These are phyloP conservation scores for Fusarium keratoplasticum DNA, from an alignment of 2,329 filamentous ascomycete genomes.

Conservation along the genomic window DNA sequence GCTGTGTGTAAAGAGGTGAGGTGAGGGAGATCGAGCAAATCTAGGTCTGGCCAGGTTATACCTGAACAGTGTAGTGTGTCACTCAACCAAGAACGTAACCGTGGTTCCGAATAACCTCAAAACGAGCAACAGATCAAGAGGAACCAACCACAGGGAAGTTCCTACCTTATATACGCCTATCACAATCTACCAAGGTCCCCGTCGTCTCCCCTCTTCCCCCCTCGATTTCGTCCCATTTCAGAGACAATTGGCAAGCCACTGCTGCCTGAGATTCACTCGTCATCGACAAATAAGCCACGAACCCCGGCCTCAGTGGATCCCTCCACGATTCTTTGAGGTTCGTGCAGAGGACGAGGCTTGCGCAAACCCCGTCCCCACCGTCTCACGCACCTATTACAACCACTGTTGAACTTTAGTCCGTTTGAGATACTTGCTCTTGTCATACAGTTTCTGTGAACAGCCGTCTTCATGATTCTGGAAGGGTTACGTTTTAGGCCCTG, in stretches of 20 bases:
- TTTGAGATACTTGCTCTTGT: constrained; percentile 14
- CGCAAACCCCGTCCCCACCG: constrained; percentile 24
- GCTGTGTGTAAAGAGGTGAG: background rate
- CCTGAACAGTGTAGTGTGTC: background rate
- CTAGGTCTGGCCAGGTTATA: background rate
- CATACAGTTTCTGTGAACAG: constrained; percentile 4
- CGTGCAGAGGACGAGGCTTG: constrained; percentile 5
- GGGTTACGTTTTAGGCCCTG: constrained; percentile 2
- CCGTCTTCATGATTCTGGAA: background rate
- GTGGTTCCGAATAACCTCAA: background rate
- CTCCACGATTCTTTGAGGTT: constrained; percentile 13
- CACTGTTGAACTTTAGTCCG: constrained; percentile 23
- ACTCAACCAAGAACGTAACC: too few relatives aligned
- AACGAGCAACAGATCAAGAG: background rate
- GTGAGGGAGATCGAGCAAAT: background rate
- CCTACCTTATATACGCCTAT: constrained; percentile 17
- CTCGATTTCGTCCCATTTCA: constrained; percentile 8
- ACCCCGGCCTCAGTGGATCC: constrained; percentile 26
- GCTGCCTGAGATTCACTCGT: constrained; percentile 12
- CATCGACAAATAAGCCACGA: background rate
- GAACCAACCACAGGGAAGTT: background rate
- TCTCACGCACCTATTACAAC: constrained; percentile 34
- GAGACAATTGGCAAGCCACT: constrained; percentile 35
- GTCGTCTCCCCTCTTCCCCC: constrained; percentile 14
- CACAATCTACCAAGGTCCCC: constrained; percentile 9